These are phyloP conservation scores for Talaromyces rugulosus DNA, from an alignment of 2,329 filamentous ascomycete genomes.

Conservation along the genomic window DNA sequence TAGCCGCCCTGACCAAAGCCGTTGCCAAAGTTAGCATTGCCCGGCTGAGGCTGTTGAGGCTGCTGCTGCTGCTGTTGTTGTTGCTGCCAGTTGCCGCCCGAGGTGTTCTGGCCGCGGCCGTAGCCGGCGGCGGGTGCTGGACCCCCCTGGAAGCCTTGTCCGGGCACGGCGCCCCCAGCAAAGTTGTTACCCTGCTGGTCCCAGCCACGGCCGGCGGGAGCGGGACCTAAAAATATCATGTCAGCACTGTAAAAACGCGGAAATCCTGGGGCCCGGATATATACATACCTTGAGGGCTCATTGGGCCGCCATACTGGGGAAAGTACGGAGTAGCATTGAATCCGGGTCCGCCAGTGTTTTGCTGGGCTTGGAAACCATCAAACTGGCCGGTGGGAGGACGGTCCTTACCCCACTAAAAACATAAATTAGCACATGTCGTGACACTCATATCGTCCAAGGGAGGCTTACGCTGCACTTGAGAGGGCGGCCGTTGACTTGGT, in stretches of 20 bases:
- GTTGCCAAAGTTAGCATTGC: slow-evolving; percentile 47
- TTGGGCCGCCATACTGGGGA: slow-evolving; percentile 76
- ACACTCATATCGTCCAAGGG: slow-evolving; percentile 16
- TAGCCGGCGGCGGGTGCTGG: slow-evolving; percentile 76
- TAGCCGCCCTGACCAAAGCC: slow-evolving; percentile 58
- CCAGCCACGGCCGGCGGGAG: slow-evolving; percentile 54
- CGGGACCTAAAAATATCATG: slow-evolving; percentile 42
- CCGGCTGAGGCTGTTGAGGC: slow-evolving; percentile 27
- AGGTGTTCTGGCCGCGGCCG: slow-evolving; percentile 64
- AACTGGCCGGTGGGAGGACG: slow-evolving; percentile 80
- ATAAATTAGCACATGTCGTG: slow-evolving; percentile 25
- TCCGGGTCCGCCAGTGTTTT: slow-evolving; percentile 58
- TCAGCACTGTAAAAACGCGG: not conserved
- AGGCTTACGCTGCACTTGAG: slow-evolving; percentile 94
- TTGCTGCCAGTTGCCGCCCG: slow-evolving; percentile 47
- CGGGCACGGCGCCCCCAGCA: slow-evolving; percentile 36
- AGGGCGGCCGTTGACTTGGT: slow-evolving; percentile 94
- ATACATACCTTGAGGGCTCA: slow-evolving; percentile 55
- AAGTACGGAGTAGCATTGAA: slow-evolving; percentile 78
- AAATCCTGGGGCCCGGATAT: not conserved
- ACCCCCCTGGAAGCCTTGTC: slow-evolving; percentile 59
- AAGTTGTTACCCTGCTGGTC: slow-evolving; percentile 53
- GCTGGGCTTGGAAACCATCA: slow-evolving; percentile 81
- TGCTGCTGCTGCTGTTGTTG: not conserved
- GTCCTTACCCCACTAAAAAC: slow-evolving; percentile 90